phyloP scores from a whole-genome alignment of 1,139 yeast genomes.

The Groenewaldozyma auringiensis region DNA sequence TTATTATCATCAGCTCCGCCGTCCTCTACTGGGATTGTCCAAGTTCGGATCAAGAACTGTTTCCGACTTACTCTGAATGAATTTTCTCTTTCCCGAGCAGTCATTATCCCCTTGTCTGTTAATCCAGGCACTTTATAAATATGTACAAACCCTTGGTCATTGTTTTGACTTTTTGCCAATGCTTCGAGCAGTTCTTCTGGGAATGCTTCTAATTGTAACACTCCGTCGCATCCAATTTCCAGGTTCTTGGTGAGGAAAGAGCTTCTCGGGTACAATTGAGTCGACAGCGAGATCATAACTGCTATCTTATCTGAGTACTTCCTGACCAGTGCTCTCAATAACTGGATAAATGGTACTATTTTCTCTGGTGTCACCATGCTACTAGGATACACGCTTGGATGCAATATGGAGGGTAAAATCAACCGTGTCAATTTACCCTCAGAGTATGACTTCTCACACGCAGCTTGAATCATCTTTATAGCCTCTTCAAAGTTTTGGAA shows the following conservation, averaged over 20 bases:
- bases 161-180: constrained; percentile 13
- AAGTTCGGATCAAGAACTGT: constrained; percentile 77
- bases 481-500: constrained; percentile 1
- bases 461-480: constrained; percentile 9
- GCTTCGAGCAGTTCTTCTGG: constrained; percentile 55
- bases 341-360: constrained; percentile 55
- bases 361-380: constrained; percentile 41
- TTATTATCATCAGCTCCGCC: constrained; percentile 31
- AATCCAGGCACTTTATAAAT: constrained; percentile 63
- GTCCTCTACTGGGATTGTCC: constrained; percentile 94
- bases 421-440: constrained; percentile 47
- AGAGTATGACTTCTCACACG: constrained; percentile 10
- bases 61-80: constrained; percentile 81
- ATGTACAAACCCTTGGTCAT: constrained; percentile 70
- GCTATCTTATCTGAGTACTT: constrained; percentile 42
- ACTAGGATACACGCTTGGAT: constrained; percentile 70
- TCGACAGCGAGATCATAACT: constrained; percentile 49
- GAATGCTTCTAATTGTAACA: constrained; percentile 74
- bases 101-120: constrained; percentile 76
- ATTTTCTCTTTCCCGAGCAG: constrained; percentile 62
- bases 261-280: constrained; percentile 59
- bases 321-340: constrained; percentile 49
- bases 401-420: constrained; percentile 66
- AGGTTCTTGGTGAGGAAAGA: constrained; percentile 43
- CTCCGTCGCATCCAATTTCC: constrained; percentile 60